A percentile compares a stretch with the other conserved stretches of the same genome.
Conservation (phyloP, 805 yeast species). For the Ogataea trehaloabstinens region DNA sequence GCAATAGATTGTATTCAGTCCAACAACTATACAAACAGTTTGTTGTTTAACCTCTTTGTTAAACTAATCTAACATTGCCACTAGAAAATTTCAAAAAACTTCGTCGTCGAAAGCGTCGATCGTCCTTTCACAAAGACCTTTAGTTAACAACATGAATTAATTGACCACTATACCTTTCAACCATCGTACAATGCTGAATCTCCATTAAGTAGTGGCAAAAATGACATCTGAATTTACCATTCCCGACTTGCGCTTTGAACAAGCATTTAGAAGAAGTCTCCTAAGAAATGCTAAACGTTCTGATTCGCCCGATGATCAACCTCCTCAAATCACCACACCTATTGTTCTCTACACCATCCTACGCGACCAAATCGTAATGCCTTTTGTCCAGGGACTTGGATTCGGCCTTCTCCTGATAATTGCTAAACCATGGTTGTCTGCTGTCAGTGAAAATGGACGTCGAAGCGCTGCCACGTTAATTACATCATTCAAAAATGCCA, state of each 20-base stretch:
- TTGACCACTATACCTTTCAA: no score
- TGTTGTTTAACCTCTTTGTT: no score
- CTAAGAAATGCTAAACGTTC: conserved; percentile 19
- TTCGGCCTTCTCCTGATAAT: conserved; percentile 37
- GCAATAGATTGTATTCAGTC: no score
- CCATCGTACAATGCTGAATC: no score
- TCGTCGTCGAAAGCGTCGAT: no score
- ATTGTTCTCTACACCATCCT: conserved; percentile 46
- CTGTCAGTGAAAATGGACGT: conserved; percentile 23
- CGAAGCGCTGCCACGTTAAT: conserved; percentile 20
- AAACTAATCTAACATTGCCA: no score
- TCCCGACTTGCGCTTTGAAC: conserved; percentile 70
- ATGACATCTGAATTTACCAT: conserved; percentile 24
- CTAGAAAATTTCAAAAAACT: no score
- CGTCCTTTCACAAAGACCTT: no score
- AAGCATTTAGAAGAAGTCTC: conserved; percentile 49
- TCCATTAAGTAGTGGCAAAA: no score
- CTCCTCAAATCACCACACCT: conserved; percentile 39
- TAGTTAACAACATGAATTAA: no score
- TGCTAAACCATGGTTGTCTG: conserved; percentile 35
- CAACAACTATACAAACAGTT: no score
- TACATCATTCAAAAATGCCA: conserved; percentile 9
- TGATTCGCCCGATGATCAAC: conserved; percentile 12
- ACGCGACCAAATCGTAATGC: conserved; percentile 55
- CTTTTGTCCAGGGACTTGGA: conserved; percentile 54